Evolutionary conservation across 148 eudicot genomes (phyloP).

Genomic region (Chenopodium formosanum): DNA sequence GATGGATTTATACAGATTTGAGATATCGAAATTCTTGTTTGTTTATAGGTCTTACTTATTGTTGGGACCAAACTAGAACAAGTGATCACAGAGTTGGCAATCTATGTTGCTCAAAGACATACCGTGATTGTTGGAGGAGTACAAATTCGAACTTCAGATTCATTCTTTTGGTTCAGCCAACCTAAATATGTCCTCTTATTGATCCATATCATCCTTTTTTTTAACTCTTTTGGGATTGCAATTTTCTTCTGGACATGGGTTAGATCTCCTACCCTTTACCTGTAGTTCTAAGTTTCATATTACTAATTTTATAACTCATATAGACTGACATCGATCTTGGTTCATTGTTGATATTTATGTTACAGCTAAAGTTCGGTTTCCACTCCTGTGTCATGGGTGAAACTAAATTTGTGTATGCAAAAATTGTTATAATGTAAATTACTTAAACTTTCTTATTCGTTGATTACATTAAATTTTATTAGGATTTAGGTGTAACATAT

Average conservation of each 20-base stretch:
- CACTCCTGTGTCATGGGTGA: constrained; percentile 59
- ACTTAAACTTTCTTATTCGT: no score
- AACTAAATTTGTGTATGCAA: constrained; percentile 35
- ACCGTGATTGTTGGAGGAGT: constrained; percentile 16
- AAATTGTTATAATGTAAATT: constrained; percentile 42
- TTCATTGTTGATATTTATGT: no score
- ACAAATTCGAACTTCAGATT: constrained; percentile 27
- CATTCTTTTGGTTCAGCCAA: constrained; percentile 33
- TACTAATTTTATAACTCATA: no score
- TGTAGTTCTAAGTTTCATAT: no score
- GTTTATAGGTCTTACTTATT: constrained; percentile 20
- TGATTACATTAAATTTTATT: background rate
- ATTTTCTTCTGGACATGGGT: constrained; percentile 36
- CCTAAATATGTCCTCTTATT: constrained; percentile 24
- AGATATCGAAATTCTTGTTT: no score
- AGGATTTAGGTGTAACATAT: no score
- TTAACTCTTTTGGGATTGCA: constrained; percentile 35
- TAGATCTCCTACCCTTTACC: background rate
- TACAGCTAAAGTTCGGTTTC: constrained; percentile 44
- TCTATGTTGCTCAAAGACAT: constrained; percentile 22
- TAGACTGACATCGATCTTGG: no score
- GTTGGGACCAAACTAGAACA: constrained; percentile 31
- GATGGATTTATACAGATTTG: background rate
- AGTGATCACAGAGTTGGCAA: constrained; percentile 30
- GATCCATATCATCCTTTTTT: constrained; percentile 31